Percentiles rank a stretch among this genome's conserved stretches.
Evolutionary conservation across 768 basidiomycete genomes (phyloP).

Genomic region (Boletus barrowsii): DNA sequence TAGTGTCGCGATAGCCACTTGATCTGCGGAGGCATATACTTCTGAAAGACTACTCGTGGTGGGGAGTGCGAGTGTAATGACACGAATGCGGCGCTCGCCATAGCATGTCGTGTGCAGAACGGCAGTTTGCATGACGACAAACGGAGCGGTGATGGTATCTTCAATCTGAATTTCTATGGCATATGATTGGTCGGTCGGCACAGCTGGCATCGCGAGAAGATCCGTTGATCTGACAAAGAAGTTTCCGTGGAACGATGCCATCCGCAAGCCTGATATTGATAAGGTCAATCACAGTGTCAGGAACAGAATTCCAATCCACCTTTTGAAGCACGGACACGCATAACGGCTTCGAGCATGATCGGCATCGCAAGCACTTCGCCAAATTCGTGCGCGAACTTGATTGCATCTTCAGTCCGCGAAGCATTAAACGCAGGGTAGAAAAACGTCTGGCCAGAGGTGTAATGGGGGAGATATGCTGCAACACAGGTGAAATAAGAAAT

Average conservation of each 20-base stretch:
- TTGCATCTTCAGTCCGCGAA: slow-evolving; percentile 86
- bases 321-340: slow-evolving; percentile 96
- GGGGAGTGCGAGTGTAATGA: slow-evolving; percentile 83
- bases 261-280: slow-evolving; percentile 65
- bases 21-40: slow-evolving; percentile 86
- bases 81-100: slow-evolving; percentile 89
- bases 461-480: slow-evolving; percentile 87
- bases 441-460: slow-evolving; percentile 97
- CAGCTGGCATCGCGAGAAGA: slow-evolving; percentile 91
- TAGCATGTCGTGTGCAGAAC: slow-evolving; percentile 93
- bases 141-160: slow-evolving; percentile 85
- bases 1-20: slow-evolving; percentile 79
- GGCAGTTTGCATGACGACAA: slow-evolving; percentile 93
- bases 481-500: not conserved
- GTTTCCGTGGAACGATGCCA: slow-evolving; percentile 98
- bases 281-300: not conserved
- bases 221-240: slow-evolving; percentile 98
- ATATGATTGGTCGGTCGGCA: slow-evolving; percentile 96
- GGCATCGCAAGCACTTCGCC: slow-evolving; percentile 90
- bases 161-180: slow-evolving; percentile 95
- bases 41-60: slow-evolving; percentile 87
- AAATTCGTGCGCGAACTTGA: slow-evolving; percentile 98
- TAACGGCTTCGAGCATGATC: slow-evolving; percentile 95
- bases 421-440: slow-evolving; percentile 99
- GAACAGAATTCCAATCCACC: slow-evolving; percentile 42